A percentile compares a stretch with the other conserved stretches of the same genome.
Conservation (phyloP, 2,329 filamentous ascomycete species). For the Rugonectria rugulosa region DNA sequence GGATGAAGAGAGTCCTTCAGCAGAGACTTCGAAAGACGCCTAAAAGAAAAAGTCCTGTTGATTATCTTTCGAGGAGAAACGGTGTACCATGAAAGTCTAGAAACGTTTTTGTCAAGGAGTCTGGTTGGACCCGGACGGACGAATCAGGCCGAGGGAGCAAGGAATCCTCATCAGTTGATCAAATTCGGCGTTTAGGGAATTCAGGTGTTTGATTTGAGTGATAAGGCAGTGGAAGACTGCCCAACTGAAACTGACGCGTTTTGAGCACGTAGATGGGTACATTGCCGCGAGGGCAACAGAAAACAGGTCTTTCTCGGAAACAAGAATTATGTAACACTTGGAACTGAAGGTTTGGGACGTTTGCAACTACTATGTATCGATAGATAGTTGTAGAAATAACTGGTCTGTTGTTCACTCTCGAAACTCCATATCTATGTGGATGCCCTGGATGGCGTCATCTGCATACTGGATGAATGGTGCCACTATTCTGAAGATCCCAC, state of each 20-base stretch:
- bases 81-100: neutral
- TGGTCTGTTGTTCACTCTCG: too few species aligned
- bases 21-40: conserved; percentile 24
- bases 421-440: neutral
- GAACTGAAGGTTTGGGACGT: too few species aligned
- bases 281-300: too few species aligned
- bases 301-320: too few species aligned
- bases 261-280: too few species aligned
- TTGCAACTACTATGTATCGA: neutral
- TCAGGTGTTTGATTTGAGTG: neutral
- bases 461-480: neutral
- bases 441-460: conserved; percentile 12
- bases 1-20: conserved; percentile 29
- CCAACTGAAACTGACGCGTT: too few species aligned
- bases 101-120: conserved; percentile 25
- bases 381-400: neutral
- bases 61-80: neutral
- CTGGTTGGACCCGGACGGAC: conserved; percentile 17
- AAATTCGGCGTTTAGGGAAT: conserved; percentile 23
- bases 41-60: conserved; percentile 15
- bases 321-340: too few species aligned
- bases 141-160: neutral
- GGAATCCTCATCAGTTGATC: conserved; percentile 4
- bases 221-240: too few species aligned
- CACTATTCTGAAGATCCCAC: conserved; percentile 1